phyloP scores from a whole-genome alignment of 192 early-diverging fungal genomes.

The Geosiphon pyriformis region DNA sequence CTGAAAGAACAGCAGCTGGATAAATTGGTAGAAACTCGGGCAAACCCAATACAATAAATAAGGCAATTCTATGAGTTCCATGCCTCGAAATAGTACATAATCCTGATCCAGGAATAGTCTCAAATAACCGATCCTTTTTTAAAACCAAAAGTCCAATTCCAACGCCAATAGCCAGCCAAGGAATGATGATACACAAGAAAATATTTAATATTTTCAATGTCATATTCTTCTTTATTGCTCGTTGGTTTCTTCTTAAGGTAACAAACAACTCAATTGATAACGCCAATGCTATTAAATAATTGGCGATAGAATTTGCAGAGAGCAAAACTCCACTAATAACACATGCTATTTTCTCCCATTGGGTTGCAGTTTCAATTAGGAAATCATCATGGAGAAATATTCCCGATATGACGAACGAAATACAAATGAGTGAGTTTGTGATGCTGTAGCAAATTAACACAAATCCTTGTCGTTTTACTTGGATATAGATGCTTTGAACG shows the following conservation, averaged over 20 bases:
- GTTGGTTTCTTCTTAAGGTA: background rate
- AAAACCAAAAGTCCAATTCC: background rate
- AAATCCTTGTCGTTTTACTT: constrained; percentile 13
- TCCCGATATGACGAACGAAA: constrained; percentile 9
- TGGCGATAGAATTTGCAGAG: background rate
- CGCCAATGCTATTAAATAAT: constrained; percentile 1
- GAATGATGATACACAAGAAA: background rate
- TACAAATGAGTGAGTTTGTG: background rate
- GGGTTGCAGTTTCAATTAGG: background rate
- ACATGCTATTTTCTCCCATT: background rate
- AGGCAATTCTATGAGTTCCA: background rate
- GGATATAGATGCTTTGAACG: constrained; percentile 20
- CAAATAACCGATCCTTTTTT: background rate
- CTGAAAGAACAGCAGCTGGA: constrained; percentile 6
- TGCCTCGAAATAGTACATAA: constrained; percentile 7
- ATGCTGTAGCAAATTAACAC: constrained; percentile 9
- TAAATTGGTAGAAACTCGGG: constrained; percentile 5
- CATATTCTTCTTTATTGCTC: background rate
- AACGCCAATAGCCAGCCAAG: background rate
- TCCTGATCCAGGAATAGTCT: background rate
- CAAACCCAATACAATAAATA: constrained; percentile 4
- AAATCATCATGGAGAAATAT: constrained; percentile 1
- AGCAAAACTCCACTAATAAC: constrained; percentile 1
- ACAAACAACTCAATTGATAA: constrained; percentile 11
- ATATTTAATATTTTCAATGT: background rate